These are phyloP conservation scores for Neospermospora avenae DNA, from an alignment of 2,329 filamentous ascomycete genomes.

Conservation along the genomic window DNA sequence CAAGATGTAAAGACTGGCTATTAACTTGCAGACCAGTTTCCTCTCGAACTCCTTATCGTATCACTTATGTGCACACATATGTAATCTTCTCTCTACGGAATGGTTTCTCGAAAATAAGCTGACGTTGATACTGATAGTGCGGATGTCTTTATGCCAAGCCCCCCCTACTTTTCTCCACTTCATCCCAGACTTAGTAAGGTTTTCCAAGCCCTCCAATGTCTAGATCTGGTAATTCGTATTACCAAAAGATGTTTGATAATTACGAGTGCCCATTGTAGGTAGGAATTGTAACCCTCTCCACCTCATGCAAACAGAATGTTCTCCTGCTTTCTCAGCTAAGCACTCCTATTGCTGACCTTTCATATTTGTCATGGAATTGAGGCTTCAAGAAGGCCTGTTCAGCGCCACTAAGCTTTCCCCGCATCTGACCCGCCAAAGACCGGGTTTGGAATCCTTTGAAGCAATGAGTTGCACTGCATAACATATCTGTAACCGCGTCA, in stretches of 20 bases:
- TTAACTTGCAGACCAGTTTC: no score
- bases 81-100: background rate
- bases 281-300: background rate
- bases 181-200: background rate
- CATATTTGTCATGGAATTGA: slow-evolving; percentile 20
- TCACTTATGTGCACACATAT: background rate
- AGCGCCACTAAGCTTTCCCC: slow-evolving; percentile 20
- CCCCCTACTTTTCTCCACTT: background rate
- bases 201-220: slow-evolving; percentile 8
- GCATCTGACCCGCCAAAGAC: slow-evolving; percentile 3
- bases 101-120: background rate
- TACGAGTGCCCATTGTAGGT: background rate
- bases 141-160: background rate
- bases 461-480: background rate
- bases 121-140: background rate
- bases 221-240: slow-evolving; percentile 9
- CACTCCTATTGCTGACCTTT: slow-evolving; percentile 8
- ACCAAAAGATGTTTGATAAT: background rate
- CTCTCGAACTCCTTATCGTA: background rate
- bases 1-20: no score
- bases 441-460: slow-evolving; percentile 8
- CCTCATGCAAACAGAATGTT: background rate
- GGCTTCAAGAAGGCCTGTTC: slow-evolving; percentile 5
- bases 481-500: slow-evolving; percentile 7
- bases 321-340: slow-evolving; percentile 1